Conservation (phyloP, 2,329 filamentous ascomycete genomes). For the Xylaria sp. region DNA sequence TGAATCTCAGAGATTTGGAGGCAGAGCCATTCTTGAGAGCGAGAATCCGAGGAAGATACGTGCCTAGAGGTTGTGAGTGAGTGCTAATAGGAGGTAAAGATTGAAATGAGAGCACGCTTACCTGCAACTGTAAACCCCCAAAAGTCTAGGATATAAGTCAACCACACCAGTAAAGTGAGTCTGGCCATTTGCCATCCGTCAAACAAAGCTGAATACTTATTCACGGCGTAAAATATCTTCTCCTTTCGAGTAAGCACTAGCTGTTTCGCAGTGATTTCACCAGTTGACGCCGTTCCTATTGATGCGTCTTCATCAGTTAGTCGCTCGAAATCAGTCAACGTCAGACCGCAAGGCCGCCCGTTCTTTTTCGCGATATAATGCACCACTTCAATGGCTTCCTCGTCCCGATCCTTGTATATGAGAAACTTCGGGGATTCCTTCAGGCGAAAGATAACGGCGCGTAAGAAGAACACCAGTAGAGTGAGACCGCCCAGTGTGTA, state of each 20-base stretch:
- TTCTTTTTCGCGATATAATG: slow-evolving; percentile 59
- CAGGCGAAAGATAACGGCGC: slow-evolving; percentile 60
- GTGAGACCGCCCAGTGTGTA: slow-evolving; percentile 59
- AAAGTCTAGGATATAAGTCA: slow-evolving; percentile 34
- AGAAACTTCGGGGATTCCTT: slow-evolving; percentile 61
- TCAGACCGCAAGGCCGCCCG: slow-evolving; percentile 50
- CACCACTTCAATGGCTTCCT: slow-evolving; percentile 60
- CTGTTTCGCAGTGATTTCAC: slow-evolving; percentile 30
- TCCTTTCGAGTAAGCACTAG: neutral
- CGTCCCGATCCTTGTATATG: slow-evolving; percentile 57
- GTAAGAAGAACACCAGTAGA: slow-evolving; percentile 56
- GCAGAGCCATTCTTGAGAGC: slow-evolving; percentile 29
- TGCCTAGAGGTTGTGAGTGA: slow-evolving; percentile 17
- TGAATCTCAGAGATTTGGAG: slow-evolving; percentile 23
- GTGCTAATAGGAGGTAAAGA: neutral
- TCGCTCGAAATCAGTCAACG: slow-evolving; percentile 44
- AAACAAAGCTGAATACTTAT: slow-evolving; percentile 51
- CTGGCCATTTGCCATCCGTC: slow-evolving; percentile 26
- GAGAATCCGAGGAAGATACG: slow-evolving; percentile 33
- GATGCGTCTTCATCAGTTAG: slow-evolving; percentile 46
- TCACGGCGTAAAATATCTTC: slow-evolving; percentile 33
- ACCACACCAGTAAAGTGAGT: slow-evolving; percentile 26
- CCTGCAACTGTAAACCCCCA: slow-evolving; percentile 32
- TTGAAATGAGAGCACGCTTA: neutral
- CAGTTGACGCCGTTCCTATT: slow-evolving; percentile 24